Percentiles rank a stretch among this genome's conserved stretches.
Evolutionary conservation across 1,284 basidiomycete species (phyloP).

Genomic region (Clitocybe nebularis): DNA sequence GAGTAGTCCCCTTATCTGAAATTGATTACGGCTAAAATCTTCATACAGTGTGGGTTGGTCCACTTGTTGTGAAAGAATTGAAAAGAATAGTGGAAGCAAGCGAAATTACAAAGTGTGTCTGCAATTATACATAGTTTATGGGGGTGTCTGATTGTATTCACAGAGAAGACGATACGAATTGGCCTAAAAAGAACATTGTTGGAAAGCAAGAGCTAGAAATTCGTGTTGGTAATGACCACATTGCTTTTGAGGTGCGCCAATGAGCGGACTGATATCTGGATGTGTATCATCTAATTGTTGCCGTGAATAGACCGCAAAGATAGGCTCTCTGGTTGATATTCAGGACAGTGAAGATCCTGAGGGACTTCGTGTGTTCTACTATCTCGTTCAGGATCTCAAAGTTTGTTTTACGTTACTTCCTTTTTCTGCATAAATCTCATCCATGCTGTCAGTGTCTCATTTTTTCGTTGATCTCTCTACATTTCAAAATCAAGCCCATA

Average conservation of each 20-base stretch:
- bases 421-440: conserved; percentile 3
- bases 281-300: too few species aligned
- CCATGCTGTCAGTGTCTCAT: conserved; percentile 78
- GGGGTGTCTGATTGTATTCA: not conserved
- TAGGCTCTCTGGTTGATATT: conserved; percentile 94
- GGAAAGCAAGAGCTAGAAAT: conserved; percentile 98
- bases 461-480: conserved; percentile 94
- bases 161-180: conserved; percentile 96
- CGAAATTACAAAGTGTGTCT: conserved; percentile 88
- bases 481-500: conserved; percentile 99
- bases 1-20: conserved; percentile 29
- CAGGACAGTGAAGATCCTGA: conserved; percentile 97
- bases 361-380: conserved; percentile 97
- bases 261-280: too few species aligned
- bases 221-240: conserved; percentile 91
- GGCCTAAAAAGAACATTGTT: conserved; percentile 98
- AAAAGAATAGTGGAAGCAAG: conserved; percentile 93
- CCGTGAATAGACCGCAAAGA: conserved; percentile 84
- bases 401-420: conserved; percentile 37
- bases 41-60: conserved; percentile 86
- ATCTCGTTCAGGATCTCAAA: conserved; percentile 96
- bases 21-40: conserved; percentile 2
- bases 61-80: conserved; percentile 88
- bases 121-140: not conserved
- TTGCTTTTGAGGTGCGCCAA: conserved; percentile 88